Conservation (phyloP, 768 basidiomycete species). For the Lactarius evosmus region DNA sequence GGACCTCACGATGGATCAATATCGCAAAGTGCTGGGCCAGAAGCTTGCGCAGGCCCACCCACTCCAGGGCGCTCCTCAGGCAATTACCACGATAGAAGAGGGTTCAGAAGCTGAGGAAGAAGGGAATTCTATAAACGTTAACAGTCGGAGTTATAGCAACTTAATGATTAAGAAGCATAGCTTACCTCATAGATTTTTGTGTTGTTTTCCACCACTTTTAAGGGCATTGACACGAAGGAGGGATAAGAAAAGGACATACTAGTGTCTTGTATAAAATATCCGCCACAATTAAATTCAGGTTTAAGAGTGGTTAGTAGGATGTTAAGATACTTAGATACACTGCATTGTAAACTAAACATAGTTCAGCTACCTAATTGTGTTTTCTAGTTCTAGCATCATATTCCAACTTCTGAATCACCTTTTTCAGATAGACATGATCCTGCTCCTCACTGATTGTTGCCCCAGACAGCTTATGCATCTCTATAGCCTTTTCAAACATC, state of each 20-base stretch:
- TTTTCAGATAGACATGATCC: conserved; percentile 10
- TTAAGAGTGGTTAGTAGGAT: no score
- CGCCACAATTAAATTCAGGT: no score
- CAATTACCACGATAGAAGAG: background rate
- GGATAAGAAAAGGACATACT: background rate
- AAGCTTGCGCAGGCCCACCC: background rate
- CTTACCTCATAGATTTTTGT: background rate
- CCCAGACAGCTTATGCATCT: conserved; percentile 16
- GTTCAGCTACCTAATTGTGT: background rate
- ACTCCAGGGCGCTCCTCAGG: background rate
- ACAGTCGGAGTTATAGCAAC: background rate
- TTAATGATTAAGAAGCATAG: background rate
- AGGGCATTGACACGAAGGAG: background rate
- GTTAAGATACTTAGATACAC: no score
- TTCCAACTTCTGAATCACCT: conserved; percentile 12
- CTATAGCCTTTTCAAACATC: conserved; percentile 21
- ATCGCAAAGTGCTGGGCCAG: background rate
- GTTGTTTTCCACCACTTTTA: background rate
- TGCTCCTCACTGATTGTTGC: conserved; percentile 8
- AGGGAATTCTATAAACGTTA: background rate
- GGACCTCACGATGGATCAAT: background rate
- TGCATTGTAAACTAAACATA: background rate
- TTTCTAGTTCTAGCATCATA: background rate
- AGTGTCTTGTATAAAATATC: no score
- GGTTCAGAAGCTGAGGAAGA: background rate